phyloP scores from a whole-genome alignment of 768 basidiomycete genomes.

The Daedalea quercina region DNA sequence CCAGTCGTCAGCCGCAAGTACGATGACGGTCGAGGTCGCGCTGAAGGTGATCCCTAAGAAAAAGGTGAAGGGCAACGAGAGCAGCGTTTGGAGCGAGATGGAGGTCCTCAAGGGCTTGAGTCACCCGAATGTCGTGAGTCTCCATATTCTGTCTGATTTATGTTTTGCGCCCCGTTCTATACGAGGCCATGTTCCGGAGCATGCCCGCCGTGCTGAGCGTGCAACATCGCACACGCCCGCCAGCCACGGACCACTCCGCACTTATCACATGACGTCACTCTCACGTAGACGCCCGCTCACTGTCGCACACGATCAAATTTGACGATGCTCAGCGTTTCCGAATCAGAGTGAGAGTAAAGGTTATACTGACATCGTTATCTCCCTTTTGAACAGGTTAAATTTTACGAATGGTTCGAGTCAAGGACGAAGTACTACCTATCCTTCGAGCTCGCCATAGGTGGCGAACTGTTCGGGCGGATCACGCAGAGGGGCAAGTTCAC shows the following conservation, averaged over 20 bases:
- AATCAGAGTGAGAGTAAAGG: too few relatives aligned
- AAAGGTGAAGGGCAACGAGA: slow-evolving; percentile 88
- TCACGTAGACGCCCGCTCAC: too few relatives aligned
- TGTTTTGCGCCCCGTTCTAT: too few relatives aligned
- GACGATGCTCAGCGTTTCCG: too few relatives aligned
- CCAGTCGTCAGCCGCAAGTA: slow-evolving; percentile 22
- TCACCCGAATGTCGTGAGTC: slow-evolving; percentile 83
- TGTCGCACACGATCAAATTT: too few relatives aligned
- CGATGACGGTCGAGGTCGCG: slow-evolving; percentile 69
- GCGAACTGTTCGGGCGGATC: slow-evolving; percentile 91
- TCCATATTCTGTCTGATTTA: too few relatives aligned
- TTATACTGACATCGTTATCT: neutral
- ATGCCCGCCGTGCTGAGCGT: too few relatives aligned
- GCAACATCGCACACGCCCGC: too few relatives aligned
- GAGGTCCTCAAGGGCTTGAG: slow-evolving; percentile 83
- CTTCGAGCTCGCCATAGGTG: slow-evolving; percentile 90
- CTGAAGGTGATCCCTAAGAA: slow-evolving; percentile 93
- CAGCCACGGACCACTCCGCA: too few relatives aligned
- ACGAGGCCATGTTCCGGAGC: too few relatives aligned
- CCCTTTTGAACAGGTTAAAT: too few relatives aligned
- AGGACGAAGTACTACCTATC: slow-evolving; percentile 92
- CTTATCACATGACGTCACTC: too few relatives aligned
- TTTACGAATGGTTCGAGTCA: slow-evolving; percentile 96
- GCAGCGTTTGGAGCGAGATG: slow-evolving; percentile 89
- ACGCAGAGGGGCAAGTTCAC: slow-evolving; percentile 85